Evolutionary conservation across 1,284 basidiomycete species (phyloP), one percentile per base, ranked within the genome.

Genomic region (Golubevia pallescens): DNA sequence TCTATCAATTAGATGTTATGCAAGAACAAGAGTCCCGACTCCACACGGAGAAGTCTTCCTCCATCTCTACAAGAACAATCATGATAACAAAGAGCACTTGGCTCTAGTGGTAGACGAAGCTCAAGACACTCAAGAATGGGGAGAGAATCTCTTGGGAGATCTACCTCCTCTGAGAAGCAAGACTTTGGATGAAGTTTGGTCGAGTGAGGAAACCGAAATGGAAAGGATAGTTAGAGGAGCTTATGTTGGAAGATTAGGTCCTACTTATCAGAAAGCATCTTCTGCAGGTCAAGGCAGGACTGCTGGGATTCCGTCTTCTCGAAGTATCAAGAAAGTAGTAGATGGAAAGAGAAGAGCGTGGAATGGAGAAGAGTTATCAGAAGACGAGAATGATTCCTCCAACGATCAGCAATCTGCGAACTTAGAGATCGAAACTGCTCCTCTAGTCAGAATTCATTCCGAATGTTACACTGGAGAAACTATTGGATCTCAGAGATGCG

Each of bases 1-100:
- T 1, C 68, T 84, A 13, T 57, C 67, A 5, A 76, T 95, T 21
- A 92, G 91, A 81, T 99, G 97, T 86, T 93, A 97, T 90, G 97
- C 95, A 2, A 92, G 97, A 65, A 98, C 97, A 2, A 91, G 97
- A 57, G 93, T 99, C 76, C 97, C 97, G 20, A 99, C 97, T 0
- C 93, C 94, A 0, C 94, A 99, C 82, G 96, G 96, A 23, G 92
- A 94, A 20, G 90, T 93, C 38, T 98, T 98, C 86, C 89, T 97
- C 14, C 95, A 99, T 81, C 88, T 99, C 52, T 99, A 99, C 87
- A 87, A 87, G 67, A 98, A 97, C 86, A 93, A 92, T 81, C 90
- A 89, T 67, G 94, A 94, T 87, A 64, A 71, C 56, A 99, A 99
- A 87, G 97, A 99, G 84, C 97, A 99, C 84, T 90, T 99, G n/a